Conservation (phyloP, 2,329 filamentous ascomycete genomes). For the Keithomyces neogunnii region DNA sequence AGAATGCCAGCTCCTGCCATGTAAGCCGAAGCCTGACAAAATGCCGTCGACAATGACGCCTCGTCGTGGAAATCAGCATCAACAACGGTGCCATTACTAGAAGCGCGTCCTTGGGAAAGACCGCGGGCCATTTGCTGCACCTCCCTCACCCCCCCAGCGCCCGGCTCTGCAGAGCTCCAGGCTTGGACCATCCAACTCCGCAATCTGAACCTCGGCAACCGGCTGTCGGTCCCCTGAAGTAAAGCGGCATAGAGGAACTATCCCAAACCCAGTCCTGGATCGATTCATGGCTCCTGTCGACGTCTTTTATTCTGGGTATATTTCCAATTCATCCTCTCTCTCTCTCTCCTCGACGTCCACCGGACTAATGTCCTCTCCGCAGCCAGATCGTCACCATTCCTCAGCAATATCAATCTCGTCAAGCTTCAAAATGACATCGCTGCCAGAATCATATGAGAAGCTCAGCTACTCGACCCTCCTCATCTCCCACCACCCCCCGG, state of each 20-base stretch:
- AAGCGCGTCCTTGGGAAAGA: no score
- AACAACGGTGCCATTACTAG: no score
- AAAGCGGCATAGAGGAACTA: not conserved
- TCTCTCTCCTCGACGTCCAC: no score
- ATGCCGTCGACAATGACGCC: not conserved
- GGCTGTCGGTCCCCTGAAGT: not conserved
- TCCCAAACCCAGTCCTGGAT: not conserved
- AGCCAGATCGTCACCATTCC: no score
- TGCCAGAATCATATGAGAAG: conserved; percentile 30
- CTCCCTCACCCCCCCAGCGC: no score
- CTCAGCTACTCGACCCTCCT: conserved; percentile 34
- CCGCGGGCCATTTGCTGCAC: no score
- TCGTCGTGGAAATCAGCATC: no score
- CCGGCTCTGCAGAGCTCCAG: no score
- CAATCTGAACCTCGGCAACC: not conserved
- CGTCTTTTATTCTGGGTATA: no score
- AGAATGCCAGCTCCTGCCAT: not conserved
- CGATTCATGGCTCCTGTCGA: no score
- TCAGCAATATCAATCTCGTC: not conserved
- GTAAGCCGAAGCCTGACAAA: not conserved
- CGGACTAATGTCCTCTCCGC: no score
- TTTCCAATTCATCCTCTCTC: no score
- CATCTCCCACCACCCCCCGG: conserved; percentile 39
- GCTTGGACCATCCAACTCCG: not conserved
- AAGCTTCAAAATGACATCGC: conserved; percentile 1